phyloP scores from a whole-genome alignment of 1,139 yeast species.

The Scheffersomyces quercinus region DNA sequence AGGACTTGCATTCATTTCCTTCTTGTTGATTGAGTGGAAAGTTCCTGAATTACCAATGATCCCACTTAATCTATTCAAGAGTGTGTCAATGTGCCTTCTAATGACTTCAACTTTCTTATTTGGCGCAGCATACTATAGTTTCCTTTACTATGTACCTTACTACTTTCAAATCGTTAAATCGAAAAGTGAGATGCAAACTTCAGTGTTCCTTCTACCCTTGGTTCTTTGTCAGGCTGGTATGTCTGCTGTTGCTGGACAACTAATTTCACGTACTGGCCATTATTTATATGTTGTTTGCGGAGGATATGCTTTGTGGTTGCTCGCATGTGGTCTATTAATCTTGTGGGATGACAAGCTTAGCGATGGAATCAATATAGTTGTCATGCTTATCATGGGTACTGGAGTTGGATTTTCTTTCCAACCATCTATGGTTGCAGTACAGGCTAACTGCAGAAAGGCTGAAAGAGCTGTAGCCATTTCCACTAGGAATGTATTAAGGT shows the following conservation, averaged over 20 bases:
- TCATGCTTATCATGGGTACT: constrained; percentile 43
- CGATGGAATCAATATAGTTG: constrained; percentile 34
- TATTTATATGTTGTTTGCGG: constrained; percentile 40
- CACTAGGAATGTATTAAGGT: constrained; percentile 51
- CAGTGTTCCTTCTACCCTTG: constrained; percentile 43
- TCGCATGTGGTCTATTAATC: constrained; percentile 40
- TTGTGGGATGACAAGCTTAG: constrained; percentile 31
- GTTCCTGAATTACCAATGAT: constrained; percentile 55
- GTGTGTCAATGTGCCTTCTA: constrained; percentile 39
- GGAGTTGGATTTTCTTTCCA: constrained; percentile 57
- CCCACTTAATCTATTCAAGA: constrained; percentile 48
- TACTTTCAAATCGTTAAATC: constrained; percentile 54
- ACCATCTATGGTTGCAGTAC: constrained; percentile 57
- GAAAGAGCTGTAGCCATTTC: constrained; percentile 60
- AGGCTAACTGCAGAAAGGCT: constrained; percentile 50
- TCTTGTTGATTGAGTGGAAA: constrained; percentile 51
- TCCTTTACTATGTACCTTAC: constrained; percentile 49
- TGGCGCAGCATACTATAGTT: constrained; percentile 49
- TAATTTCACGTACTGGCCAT: constrained; percentile 43
- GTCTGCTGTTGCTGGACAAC: constrained; percentile 45
- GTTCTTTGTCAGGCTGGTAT: constrained; percentile 41
- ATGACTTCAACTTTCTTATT: constrained; percentile 47
- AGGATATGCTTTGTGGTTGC: constrained; percentile 47
- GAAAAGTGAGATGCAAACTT: constrained; percentile 34
- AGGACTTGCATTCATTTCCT: constrained; percentile 36